Percentiles rank a stretch among this genome's conserved stretches.
These are phyloP conservation scores for Podospora appendiculata DNA, from an alignment of 495 filamentous ascomycete species.

Conservation along the genomic window DNA sequence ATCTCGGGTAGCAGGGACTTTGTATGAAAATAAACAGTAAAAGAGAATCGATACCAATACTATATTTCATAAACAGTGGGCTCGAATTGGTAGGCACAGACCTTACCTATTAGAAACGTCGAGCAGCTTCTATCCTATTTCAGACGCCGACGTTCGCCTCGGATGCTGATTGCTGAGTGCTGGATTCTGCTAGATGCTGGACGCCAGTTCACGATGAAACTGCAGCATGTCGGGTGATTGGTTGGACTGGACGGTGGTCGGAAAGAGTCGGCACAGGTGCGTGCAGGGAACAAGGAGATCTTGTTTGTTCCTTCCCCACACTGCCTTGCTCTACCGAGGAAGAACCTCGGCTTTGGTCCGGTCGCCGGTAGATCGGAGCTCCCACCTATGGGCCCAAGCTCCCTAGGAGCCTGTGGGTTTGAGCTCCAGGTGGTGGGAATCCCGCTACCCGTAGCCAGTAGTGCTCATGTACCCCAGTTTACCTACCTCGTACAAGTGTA, in stretches of 20 bases:
- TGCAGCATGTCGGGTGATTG: neutral
- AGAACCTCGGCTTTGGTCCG: conserved; percentile 28
- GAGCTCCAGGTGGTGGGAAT: too few relatives aligned
- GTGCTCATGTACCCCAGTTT: too few relatives aligned
- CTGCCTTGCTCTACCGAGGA: conserved; percentile 3
- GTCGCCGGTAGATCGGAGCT: conserved; percentile 22
- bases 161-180: neutral
- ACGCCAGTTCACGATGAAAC: neutral
- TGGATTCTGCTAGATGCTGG: too few relatives aligned
- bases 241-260: conserved; percentile 5
- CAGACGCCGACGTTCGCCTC: neutral
- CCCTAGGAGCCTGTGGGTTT: neutral
- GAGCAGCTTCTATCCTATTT: neutral
- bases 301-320: conserved; percentile 1
- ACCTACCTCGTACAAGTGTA: too few relatives aligned
- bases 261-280: conserved; percentile 18
- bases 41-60: conserved; percentile 1
- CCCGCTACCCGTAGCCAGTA: too few relatives aligned
- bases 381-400: conserved; percentile 11
- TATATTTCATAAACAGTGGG: too few relatives aligned
- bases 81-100: too few relatives aligned
- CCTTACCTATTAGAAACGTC: neutral
- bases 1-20: too few relatives aligned
- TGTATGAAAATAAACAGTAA: too few relatives aligned
- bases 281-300: neutral